These are phyloP conservation scores for Pseudocercospora eumusae DNA, from an alignment of 2,329 filamentous ascomycete species.

Conservation along the genomic window DNA sequence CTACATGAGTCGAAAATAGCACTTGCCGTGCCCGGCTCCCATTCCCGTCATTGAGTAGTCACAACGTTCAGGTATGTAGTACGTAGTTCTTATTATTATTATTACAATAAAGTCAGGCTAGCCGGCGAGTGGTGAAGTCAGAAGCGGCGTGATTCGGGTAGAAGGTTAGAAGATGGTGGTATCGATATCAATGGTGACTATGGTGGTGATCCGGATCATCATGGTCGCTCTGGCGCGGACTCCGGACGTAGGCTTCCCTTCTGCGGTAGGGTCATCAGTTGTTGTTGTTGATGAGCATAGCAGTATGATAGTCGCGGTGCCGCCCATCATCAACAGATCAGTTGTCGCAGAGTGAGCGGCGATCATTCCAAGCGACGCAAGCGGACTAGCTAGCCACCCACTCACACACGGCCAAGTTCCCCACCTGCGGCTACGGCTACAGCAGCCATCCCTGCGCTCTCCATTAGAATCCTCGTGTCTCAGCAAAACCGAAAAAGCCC, in stretches of 20 bases:
- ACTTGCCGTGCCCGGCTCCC: neutral
- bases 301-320: neutral
- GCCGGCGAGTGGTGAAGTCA: too few species aligned
- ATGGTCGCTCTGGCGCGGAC: slow-evolving; percentile 10
- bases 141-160: neutral
- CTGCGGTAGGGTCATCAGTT: too few species aligned
- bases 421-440: slow-evolving; percentile 17
- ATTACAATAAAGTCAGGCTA: slow-evolving; percentile 3
- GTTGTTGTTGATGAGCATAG: too few species aligned
- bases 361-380: slow-evolving; percentile 20
- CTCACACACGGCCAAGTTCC: slow-evolving; percentile 22
- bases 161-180: slow-evolving; percentile 15
- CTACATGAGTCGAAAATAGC: slow-evolving; percentile 7
- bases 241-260: slow-evolving; percentile 7
- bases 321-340: slow-evolving; percentile 12
- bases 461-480: slow-evolving; percentile 24
- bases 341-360: slow-evolving; percentile 9
- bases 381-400: slow-evolving; percentile 27
- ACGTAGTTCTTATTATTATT: slow-evolving; percentile 9
- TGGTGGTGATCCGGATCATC: slow-evolving; percentile 19
- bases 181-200: slow-evolving; percentile 10
- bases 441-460: slow-evolving; percentile 22
- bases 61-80: too few species aligned
- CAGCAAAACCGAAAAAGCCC: slow-evolving; percentile 26
- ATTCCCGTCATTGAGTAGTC: neutral